Percentiles rank a stretch among this genome's conserved stretches.
Conservation (phyloP, 768 basidiomycete genomes). For the Boletus fagicola region DNA sequence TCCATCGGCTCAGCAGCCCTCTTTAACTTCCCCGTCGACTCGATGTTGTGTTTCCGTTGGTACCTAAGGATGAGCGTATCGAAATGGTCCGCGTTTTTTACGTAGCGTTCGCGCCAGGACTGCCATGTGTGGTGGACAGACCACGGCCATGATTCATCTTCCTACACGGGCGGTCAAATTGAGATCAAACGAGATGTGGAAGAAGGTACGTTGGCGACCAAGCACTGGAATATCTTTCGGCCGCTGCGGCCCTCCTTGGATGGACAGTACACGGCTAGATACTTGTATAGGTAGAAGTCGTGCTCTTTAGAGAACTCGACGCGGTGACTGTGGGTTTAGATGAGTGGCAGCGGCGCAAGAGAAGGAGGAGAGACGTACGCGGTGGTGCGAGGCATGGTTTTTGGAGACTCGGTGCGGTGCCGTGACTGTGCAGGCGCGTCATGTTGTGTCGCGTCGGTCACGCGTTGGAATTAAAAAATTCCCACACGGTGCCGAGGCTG, state of each 20-base stretch:
- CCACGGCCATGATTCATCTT: conserved; percentile 48
- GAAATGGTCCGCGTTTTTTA: conserved; percentile 41
- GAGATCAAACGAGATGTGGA: not conserved
- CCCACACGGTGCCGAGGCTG: not conserved
- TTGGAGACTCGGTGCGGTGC: not conserved
- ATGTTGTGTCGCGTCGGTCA: conserved; percentile 1
- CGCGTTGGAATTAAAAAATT: conserved; percentile 1
- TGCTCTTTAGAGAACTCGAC: conserved; percentile 38
- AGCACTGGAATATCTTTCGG: conserved; percentile 40
- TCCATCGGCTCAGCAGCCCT: not conserved
- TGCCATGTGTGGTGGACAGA: conserved; percentile 49
- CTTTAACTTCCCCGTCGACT: conserved; percentile 5
- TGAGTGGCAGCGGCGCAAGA: not conserved
- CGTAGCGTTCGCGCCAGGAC: conserved; percentile 67
- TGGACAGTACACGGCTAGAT: conserved; percentile 50
- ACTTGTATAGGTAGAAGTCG: conserved; percentile 43
- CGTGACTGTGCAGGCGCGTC: not conserved
- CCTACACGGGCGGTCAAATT: conserved; percentile 29
- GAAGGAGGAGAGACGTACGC: not conserved
- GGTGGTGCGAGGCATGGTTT: not conserved
- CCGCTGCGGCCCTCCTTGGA: conserved; percentile 43
- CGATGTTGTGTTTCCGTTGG: conserved; percentile 32
- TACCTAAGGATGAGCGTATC: conserved; percentile 43
- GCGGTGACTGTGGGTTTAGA: conserved; percentile 17
- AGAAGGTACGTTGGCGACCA: conserved; percentile 47